Percentiles rank a stretch among this genome's conserved stretches.
phyloP scores from a whole-genome alignment of 768 basidiomycete species.

The Mycena pura region DNA sequence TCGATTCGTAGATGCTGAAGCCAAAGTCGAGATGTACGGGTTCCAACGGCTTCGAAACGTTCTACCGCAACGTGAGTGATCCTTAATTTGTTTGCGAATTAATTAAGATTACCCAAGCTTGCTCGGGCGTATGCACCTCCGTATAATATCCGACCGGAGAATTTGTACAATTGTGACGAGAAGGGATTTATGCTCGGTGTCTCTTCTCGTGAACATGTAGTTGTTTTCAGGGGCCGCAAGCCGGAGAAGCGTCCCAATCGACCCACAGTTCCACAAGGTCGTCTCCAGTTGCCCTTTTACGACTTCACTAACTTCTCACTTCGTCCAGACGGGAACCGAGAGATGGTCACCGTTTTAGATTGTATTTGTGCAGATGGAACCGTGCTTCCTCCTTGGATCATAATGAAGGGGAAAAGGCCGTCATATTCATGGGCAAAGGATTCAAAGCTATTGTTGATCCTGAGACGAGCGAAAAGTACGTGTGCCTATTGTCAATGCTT shows the following conservation, averaged over 20 bases:
- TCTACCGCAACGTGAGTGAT: neutral
- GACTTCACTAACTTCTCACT: neutral
- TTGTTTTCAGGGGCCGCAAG: neutral
- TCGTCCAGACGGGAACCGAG: constrained; percentile 10
- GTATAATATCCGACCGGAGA: neutral
- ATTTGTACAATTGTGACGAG: neutral
- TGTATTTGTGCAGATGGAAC: constrained; percentile 10
- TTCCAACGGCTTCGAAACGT: too few relatives aligned
- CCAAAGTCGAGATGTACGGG: too few relatives aligned
- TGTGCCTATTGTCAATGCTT: neutral
- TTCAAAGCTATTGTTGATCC: constrained; percentile 16
- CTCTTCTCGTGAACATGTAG: neutral
- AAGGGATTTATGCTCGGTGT: neutral
- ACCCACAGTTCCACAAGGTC: constrained; percentile 11
- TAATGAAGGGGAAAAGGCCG: constrained; percentile 12
- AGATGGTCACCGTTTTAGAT: constrained; percentile 11
- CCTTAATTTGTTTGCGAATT: neutral
- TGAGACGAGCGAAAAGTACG: constrained; percentile 8
- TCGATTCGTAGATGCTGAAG: too few relatives aligned
- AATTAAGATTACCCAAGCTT: neutral
- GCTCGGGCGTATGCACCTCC: neutral
- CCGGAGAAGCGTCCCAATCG: neutral
- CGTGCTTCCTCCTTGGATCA: neutral
- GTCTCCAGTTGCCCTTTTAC: neutral
- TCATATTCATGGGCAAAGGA: constrained; percentile 12